Evolutionary conservation across 2,329 filamentous ascomycete species (phyloP), one percentile per base, ranked within the genome.

Genomic region (Fusarium nematophilum): DNA sequence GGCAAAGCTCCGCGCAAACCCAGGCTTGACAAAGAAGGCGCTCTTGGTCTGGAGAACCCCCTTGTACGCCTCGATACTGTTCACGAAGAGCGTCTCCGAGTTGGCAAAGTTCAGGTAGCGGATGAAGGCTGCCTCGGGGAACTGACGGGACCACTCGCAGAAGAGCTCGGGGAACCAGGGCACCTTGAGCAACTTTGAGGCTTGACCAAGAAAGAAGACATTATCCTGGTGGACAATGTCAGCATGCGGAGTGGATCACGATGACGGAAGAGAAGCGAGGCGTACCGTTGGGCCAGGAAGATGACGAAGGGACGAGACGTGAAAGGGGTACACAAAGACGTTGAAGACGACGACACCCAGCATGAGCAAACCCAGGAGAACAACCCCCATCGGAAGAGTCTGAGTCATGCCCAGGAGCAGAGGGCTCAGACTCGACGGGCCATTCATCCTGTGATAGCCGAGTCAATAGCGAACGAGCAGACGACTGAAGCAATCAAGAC

Each of bases 261-360:
- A 6, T 15, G 21, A 8, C n/a, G 2, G 14, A 31, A 3, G 8
- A 13, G 10, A 10, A 40, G 11, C 9, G 15, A 9, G 33, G 21
- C 61, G 8, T 60, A 79, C 78, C 65, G 73, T 76, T 13, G 79
- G 79, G 1, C 78, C 78, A 0, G 80, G 79, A 2, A 82, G 60
- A 43, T 78, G 67, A 11, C 79, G 73, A n/a, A 81, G 66, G 0
- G 79, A 76, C 0, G 80, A 82, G 38, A 79, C 52, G 49, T 73
- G 72, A 42, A 72, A 71, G 4, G 79, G 79, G 51, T 79, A 81
- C 18, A 83, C 57, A 52, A 80, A 69, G 31, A 76, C 17, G 29
- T 57, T 62, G 47, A 66, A 65, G 25, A 25, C 37, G n/a, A 30
- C 14, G 7, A 49, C 5, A 2, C 38, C 15, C 17, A 42, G 23